phyloP scores from a whole-genome alignment of 805 yeast species.

The Huiozyma naganishii region DNA sequence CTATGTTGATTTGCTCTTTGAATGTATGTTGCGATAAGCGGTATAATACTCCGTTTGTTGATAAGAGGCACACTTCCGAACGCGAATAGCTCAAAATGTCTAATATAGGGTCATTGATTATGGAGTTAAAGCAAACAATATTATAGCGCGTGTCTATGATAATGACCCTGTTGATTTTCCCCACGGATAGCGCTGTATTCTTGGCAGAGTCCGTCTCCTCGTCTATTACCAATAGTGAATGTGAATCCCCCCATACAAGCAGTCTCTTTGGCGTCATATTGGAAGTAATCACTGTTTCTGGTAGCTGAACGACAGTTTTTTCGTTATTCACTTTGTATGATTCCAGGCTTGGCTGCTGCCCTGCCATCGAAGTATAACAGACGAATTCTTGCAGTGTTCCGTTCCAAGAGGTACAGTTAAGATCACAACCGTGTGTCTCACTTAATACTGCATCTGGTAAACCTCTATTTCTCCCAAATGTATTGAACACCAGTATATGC shows the following conservation, averaged over 20 bases:
- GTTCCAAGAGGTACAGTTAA: conserved; percentile 33
- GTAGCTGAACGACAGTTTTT: conserved; percentile 29
- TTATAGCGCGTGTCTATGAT: conserved; percentile 63
- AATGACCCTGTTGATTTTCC: conserved; percentile 40
- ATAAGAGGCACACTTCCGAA: conserved; percentile 42
- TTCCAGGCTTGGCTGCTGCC: conserved; percentile 27
- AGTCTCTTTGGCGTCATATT: conserved; percentile 39
- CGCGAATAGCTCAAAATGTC: conserved; percentile 38
- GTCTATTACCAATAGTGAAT: conserved; percentile 47
- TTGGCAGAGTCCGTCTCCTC: conserved; percentile 30
- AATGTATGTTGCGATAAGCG: conserved; percentile 55
- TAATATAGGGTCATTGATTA: conserved; percentile 54
- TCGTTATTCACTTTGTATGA: conserved; percentile 50
- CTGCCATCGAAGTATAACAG: conserved; percentile 52
- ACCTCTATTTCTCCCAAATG: conserved; percentile 70
- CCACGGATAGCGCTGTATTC: conserved; percentile 26
- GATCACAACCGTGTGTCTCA: conserved; percentile 34
- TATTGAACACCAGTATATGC: conserved; percentile 57
- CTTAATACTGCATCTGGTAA: conserved; percentile 44
- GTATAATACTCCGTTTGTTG: conserved; percentile 68
- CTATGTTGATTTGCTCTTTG: conserved; percentile 55
- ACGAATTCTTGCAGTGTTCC: conserved; percentile 39
- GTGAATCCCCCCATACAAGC: conserved; percentile 39
- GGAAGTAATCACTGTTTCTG: conserved; percentile 36
- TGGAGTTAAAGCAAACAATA: conserved; percentile 56